Conservation (phyloP, 192 early-diverging fungal species). For the Mortierella antarctica region DNA sequence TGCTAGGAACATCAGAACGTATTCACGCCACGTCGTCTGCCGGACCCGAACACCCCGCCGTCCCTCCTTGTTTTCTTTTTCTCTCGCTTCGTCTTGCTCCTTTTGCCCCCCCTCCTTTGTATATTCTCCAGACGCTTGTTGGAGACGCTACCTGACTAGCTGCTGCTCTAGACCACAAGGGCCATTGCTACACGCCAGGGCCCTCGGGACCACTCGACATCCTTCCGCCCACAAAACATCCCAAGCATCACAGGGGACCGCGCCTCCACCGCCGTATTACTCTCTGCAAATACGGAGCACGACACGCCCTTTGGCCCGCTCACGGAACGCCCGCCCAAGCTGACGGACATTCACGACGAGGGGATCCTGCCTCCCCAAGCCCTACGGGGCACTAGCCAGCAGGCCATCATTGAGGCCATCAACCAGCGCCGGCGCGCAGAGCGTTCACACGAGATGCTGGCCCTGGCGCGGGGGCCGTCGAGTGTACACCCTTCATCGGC, state of each 20-base stretch:
- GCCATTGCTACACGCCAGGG: background rate
- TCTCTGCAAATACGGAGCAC: background rate
- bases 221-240: background rate
- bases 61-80: background rate
- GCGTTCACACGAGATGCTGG: conserved; percentile 28
- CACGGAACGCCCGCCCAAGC: conserved; percentile 4
- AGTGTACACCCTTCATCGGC: background rate
- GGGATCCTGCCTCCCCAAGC: conserved; percentile 18
- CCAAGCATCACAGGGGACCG: conserved; percentile 14
- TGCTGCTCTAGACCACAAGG: background rate
- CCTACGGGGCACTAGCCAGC: conserved; percentile 21
- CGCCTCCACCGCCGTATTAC: conserved; percentile 7
- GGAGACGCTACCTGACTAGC: background rate
- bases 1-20: background rate
- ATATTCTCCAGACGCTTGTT: background rate
- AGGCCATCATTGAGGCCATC: conserved; percentile 41
- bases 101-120: background rate
- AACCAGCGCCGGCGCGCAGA: conserved; percentile 26
- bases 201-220: background rate
- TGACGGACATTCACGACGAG: conserved; percentile 34
- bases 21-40: background rate
- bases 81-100: background rate
- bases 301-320: background rate
- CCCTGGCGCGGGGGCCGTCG: conserved; percentile 1
- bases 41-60: background rate